Evolutionary conservation across 2,329 filamentous ascomycete species (phyloP).

Genomic region (Xylaria multiplex): DNA sequence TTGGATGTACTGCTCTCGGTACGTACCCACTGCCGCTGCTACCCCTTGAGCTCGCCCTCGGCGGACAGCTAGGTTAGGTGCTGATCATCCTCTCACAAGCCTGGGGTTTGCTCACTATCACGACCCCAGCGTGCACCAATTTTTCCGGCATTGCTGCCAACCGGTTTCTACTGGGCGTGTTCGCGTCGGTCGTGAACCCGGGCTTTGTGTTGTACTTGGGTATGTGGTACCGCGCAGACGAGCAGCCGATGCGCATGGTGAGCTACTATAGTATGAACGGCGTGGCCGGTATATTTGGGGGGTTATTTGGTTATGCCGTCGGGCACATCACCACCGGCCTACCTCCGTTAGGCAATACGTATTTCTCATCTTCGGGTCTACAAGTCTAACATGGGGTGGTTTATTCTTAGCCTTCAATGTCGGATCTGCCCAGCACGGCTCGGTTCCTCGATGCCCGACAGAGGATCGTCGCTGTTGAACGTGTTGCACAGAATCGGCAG

Average conservation of each 20-base stretch:
- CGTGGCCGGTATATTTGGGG: conserved; percentile 44
- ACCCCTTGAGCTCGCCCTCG: background rate
- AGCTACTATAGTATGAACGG: conserved; percentile 47
- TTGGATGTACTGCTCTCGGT: conserved; percentile 41
- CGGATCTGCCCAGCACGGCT: conserved; percentile 45
- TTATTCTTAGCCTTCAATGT: conserved; percentile 44
- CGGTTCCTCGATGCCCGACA: conserved; percentile 42
- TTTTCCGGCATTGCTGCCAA: conserved; percentile 45
- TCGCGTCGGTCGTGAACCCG: conserved; percentile 46
- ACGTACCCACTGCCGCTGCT: background rate
- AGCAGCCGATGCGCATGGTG: conserved; percentile 45
- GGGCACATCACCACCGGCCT: conserved; percentile 46
- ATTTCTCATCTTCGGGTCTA: conserved; percentile 47
- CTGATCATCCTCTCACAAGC: conserved; percentile 29
- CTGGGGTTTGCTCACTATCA: conserved; percentile 46
- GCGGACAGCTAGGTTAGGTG: background rate
- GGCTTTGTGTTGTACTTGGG: conserved; percentile 44
- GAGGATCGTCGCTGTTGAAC: conserved; percentile 44
- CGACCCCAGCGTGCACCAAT: conserved; percentile 44
- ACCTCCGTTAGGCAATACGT: conserved; percentile 46
- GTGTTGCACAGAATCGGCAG: conserved; percentile 44
- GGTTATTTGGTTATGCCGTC: conserved; percentile 46
- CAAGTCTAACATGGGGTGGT: conserved; percentile 43
- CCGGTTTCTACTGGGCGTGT: conserved; percentile 45
- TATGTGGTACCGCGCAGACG: conserved; percentile 45